A percentile compares a stretch with the other conserved stretches of the same genome.
Evolutionary conservation across 768 basidiomycete species (phyloP).

Genomic region (Suillus placidus): DNA sequence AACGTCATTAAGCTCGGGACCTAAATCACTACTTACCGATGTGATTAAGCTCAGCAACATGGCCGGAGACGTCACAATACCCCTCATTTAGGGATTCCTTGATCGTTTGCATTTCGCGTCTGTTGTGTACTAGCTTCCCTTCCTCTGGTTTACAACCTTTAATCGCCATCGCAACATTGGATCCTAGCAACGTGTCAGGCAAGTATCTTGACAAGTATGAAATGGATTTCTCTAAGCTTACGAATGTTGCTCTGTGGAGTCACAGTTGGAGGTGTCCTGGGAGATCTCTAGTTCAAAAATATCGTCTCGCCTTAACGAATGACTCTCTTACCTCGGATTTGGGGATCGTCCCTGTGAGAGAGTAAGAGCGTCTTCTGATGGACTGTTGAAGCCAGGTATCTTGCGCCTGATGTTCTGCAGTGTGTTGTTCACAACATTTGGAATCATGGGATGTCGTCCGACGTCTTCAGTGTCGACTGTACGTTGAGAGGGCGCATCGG

Average conservation of each 20-base stretch:
- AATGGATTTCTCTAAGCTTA: constrained; percentile 22
- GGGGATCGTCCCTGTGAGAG: not conserved
- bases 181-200: constrained; percentile 33
- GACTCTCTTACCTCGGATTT: constrained; percentile 2
- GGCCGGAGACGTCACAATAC: constrained; percentile 79
- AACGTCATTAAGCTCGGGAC: constrained; percentile 1
- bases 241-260: constrained; percentile 49
- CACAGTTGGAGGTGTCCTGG: constrained; percentile 29
- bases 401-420: constrained; percentile 34
- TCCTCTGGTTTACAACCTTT: constrained; percentile 73
- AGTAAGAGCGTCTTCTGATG: constrained; percentile 13
- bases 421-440: constrained; percentile 16
- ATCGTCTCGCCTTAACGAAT: not conserved
- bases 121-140: constrained; percentile 59
- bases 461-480: constrained; percentile 9
- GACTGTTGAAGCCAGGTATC: constrained; percentile 16
- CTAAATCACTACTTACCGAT: constrained; percentile 50
- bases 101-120: constrained; percentile 69
- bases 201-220: constrained; percentile 6
- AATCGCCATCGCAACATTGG: constrained; percentile 73
- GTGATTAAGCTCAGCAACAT: constrained; percentile 57
- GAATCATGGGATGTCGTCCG: constrained; percentile 4
- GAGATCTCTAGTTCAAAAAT: not conserved
- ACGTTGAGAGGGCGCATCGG: constrained; percentile 3
- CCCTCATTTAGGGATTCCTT: constrained; percentile 78